Conservation (phyloP, 306 rosid species). For the Cucurbita ficifolia region DNA sequence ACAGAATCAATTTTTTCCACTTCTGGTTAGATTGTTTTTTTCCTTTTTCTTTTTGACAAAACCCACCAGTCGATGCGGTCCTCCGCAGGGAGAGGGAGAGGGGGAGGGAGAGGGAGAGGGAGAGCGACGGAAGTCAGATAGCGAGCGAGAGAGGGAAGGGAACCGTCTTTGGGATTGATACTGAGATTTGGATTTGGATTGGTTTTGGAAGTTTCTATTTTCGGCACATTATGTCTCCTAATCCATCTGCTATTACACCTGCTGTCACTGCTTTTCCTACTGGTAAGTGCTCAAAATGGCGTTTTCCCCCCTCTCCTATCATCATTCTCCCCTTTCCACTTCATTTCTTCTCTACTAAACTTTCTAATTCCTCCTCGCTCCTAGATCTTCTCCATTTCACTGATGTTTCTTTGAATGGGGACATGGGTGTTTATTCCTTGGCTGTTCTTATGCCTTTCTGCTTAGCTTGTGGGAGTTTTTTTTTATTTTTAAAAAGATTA, state of each 20-base stretch:
- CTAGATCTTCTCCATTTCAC: slow-evolving; percentile 42
- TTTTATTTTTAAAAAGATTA: neutral
- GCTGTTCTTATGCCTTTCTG: slow-evolving; percentile 1
- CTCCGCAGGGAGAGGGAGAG: slow-evolving; percentile 7
- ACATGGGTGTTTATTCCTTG: slow-evolving; percentile 19
- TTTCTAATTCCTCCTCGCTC: neutral
- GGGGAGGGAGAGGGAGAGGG: neutral
- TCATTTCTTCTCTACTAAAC: neutral
- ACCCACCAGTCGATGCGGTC: slow-evolving; percentile 85
- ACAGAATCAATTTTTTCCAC: neutral
- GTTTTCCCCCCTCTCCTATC: neutral
- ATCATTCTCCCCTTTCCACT: neutral
- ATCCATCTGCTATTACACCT: slow-evolving; percentile 46
- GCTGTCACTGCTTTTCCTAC: slow-evolving; percentile 7
- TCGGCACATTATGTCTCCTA: slow-evolving; percentile 5
- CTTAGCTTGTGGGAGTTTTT: neutral
- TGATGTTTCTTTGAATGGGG: slow-evolving; percentile 9
- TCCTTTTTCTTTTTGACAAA: slow-evolving; percentile 16
- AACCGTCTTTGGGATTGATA: neutral
- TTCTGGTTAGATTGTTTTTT: slow-evolving; percentile 29
- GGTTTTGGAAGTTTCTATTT: neutral
- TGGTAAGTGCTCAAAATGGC: neutral
- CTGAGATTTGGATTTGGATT: neutral
- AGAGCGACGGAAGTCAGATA: slow-evolving; percentile 17
- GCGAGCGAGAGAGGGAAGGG: neutral